Evolutionary conservation across 169 alveolate genomes (phyloP), one percentile per base, ranked within the genome.

Genomic region (Amoebophrya sp.): DNA sequence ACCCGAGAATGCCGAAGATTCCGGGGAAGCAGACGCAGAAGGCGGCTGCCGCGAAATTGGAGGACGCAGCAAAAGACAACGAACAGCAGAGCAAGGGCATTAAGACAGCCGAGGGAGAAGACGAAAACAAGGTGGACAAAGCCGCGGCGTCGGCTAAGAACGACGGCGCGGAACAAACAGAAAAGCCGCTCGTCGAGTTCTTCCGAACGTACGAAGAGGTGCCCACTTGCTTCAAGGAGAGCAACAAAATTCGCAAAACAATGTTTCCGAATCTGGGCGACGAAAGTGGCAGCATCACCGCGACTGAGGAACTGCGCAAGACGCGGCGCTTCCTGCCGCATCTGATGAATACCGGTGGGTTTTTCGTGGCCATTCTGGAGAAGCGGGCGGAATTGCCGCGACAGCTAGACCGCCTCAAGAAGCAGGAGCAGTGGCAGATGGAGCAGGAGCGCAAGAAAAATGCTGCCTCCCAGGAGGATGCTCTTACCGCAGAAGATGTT

Each of bases 341-440:
- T 91, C 98, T 96, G 91, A 93, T 96, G 92, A 96, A 97, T 92
- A 96, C 98, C 0, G 97, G 98, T 50, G 98, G 98, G 31, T 97
- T 97, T 91, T 97, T 96, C 92, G 95, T 97, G n/a, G 96, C 98
- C 29, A 92, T 96, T 26, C 90, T 97, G 50, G 95, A 93, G 91
- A 96, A 92, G 58, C 41, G 26, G 29, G 48, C 67, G 31, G 90
- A 89, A 20, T 69, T 89, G 40, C 92, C 92, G 34, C 4, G 78
- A 58, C 78, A 58, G 78, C 23, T 23, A 16, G 78, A 58, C 4
- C 78, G 78, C 10, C 29, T 58, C 29, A n/a, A 58, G 78, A 16
- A n/a, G 26, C 78, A 58, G 34, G 34, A 58, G 78, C 5, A 2
- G 78, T 58, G 78, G 78, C 78, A 58, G n/a, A n/a, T n/a, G n/a